These are phyloP conservation scores for Xanthoparmelia taractica DNA, from an alignment of 495 filamentous ascomycete genomes.

Conservation along the genomic window DNA sequence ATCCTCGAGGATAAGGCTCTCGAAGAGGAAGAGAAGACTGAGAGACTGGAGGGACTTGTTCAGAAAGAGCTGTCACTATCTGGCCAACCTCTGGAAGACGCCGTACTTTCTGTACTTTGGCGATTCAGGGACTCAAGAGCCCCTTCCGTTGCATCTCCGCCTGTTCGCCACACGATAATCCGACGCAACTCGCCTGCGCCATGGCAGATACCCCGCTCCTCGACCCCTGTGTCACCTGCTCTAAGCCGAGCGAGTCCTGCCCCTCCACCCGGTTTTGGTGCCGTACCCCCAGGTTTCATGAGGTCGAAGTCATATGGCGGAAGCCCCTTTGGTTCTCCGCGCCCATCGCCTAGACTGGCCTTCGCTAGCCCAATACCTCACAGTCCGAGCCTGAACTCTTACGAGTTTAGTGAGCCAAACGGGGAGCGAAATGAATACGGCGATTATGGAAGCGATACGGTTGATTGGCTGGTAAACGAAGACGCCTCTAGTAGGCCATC, in stretches of 20 bases:
- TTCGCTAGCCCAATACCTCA: conserved; percentile 94
- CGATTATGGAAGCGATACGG: conserved; percentile 77
- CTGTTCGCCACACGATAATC: conserved; percentile 79
- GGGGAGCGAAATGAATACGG: conserved; percentile 80
- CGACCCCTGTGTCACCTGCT: conserved; percentile 68
- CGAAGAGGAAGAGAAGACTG: conserved; percentile 92
- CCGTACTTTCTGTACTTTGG: conserved; percentile 87
- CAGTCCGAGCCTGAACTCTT: conserved; percentile 86
- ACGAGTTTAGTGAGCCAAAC: conserved; percentile 74
- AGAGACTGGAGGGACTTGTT: conserved; percentile 81
- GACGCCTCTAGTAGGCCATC: conserved; percentile 70
- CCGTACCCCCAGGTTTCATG: conserved; percentile 58
- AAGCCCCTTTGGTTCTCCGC: conserved; percentile 90
- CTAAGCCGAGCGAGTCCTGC: conserved; percentile 71
- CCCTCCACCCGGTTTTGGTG: conserved; percentile 70
- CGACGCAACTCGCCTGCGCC: conserved; percentile 86
- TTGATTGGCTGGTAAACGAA: conserved; percentile 94
- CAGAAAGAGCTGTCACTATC: conserved; percentile 67
- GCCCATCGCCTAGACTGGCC: conserved; percentile 85
- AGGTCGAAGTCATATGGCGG: conserved; percentile 65
- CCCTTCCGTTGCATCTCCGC: conserved; percentile 70
- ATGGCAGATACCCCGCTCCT: conserved; percentile 70
- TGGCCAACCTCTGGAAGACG: conserved; percentile 78
- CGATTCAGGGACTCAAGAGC: conserved; percentile 70
- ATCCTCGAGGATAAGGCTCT: conserved; percentile 73